These are phyloP conservation scores for Hyparrhenia diplandra DNA, from an alignment of 176 grass and related monocot species.

Conservation along the genomic window DNA sequence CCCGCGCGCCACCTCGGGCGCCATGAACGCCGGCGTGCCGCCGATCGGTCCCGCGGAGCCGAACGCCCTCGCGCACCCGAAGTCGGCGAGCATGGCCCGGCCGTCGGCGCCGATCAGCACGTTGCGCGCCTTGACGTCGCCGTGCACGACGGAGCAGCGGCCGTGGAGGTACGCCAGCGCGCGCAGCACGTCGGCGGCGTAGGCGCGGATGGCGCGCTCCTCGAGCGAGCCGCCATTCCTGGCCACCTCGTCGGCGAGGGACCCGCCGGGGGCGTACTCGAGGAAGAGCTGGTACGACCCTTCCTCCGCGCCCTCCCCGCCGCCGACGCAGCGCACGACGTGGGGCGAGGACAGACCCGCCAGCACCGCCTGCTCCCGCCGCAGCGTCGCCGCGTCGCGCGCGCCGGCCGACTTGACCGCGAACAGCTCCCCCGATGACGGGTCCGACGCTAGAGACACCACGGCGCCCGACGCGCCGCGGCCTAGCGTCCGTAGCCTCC, in stretches of 20 bases:
- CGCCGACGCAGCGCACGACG: conserved; percentile 64
- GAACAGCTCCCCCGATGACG: conserved; percentile 44
- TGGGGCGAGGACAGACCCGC: conserved; percentile 39
- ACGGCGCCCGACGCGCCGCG: conserved; percentile 60
- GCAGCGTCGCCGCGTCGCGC: conserved; percentile 1
- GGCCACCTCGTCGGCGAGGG: conserved; percentile 61
- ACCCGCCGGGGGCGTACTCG: conserved; percentile 77
- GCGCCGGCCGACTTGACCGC: conserved; percentile 54
- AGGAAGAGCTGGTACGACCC: conserved; percentile 34
- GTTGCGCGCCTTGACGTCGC: conserved; percentile 73
- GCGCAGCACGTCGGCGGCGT: conserved; percentile 40
- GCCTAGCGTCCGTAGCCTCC: conserved; percentile 40
- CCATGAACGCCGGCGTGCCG: conserved; percentile 95
- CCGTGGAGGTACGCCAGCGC: conserved; percentile 68
- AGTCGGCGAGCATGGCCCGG: conserved; percentile 64
- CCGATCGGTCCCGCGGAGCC: conserved; percentile 19
- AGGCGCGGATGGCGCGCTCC: conserved; percentile 24
- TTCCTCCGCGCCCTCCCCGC: not conserved
- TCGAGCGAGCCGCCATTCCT: conserved; percentile 45
- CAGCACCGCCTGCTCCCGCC: conserved; percentile 46
- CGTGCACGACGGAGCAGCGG: conserved; percentile 43
- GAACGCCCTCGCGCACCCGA: conserved; percentile 51
- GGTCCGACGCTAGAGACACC: conserved; percentile 47
- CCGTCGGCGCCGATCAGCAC: conserved; percentile 57
- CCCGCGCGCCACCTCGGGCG: conserved; percentile 74